phyloP scores from a whole-genome alignment of 169 alveolate species.

The Cyclospora cayetanensis region DNA sequence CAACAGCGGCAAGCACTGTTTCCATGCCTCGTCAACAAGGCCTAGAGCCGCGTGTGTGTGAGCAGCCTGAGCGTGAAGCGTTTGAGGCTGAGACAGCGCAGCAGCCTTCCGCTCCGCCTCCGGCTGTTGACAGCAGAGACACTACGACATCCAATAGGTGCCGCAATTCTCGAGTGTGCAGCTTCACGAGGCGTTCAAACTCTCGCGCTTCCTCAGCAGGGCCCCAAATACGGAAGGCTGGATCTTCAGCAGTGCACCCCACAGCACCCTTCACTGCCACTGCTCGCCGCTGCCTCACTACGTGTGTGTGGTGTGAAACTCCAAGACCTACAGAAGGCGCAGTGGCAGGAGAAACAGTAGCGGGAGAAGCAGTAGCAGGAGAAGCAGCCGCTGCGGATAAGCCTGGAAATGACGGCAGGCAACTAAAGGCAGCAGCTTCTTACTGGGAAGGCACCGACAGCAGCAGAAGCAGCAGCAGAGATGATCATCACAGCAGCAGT shows the following conservation, averaged over 20 bases:
- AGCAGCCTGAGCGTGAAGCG: too few species aligned
- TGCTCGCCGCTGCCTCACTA: constrained; percentile 60
- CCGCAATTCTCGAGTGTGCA: constrained; percentile 7
- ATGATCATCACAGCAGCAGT: constrained; percentile 46
- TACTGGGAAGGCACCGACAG: constrained; percentile 55
- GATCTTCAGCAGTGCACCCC: constrained; percentile 12
- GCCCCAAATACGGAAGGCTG: constrained; percentile 38
- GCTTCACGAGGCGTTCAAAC: constrained; percentile 17
- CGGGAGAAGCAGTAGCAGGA: too few species aligned
- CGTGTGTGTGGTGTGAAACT: constrained; percentile 10
- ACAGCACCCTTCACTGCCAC: constrained; percentile 27
- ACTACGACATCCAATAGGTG: neutral
- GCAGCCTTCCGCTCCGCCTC: neutral
- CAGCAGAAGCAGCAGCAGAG: constrained; percentile 45
- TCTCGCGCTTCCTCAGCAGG: constrained; percentile 62
- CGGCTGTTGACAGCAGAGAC: neutral
- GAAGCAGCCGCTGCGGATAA: constrained; percentile 32
- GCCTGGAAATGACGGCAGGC: neutral
- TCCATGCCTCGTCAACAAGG: constrained; percentile 41
- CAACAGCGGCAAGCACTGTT: constrained; percentile 50
- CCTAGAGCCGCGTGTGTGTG: too few species aligned
- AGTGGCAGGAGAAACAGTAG: too few species aligned
- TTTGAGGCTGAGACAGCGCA: too few species aligned
- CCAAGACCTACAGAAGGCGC: too few species aligned
- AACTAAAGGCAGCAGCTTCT: constrained; percentile 6